Conservation (phyloP, 2,329 filamentous ascomycete species). For the Ascochyta rabiei region DNA sequence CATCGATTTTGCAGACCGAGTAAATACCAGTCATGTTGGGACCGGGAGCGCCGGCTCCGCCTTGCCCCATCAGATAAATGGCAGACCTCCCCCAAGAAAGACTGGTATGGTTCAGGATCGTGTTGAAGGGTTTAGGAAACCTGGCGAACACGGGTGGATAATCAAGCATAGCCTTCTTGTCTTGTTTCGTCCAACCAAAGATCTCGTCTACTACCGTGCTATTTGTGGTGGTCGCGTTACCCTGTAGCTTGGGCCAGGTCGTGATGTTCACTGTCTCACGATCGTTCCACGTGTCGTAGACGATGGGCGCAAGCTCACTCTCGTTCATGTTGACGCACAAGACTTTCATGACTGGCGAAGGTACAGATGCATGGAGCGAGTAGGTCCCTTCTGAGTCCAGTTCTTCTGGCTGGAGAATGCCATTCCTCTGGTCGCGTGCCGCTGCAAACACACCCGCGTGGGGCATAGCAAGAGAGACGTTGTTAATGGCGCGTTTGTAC, state of each 20-base stretch:
- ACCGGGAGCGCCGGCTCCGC: slow-evolving; percentile 26
- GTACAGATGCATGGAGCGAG: slow-evolving; percentile 69
- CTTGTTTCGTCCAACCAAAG: slow-evolving; percentile 68
- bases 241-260: slow-evolving; percentile 23
- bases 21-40: slow-evolving; percentile 51
- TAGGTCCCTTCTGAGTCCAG: slow-evolving; percentile 71
- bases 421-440: slow-evolving; percentile 65
- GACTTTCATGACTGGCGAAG: slow-evolving; percentile 73
- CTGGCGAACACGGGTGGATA: slow-evolving; percentile 52
- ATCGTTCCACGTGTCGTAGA: slow-evolving; percentile 67
- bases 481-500: slow-evolving; percentile 69
- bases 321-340: slow-evolving; percentile 70
- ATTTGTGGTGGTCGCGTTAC: slow-evolving; percentile 35
- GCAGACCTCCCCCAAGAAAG: slow-evolving; percentile 54
- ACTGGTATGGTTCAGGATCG: slow-evolving; percentile 52
- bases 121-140: slow-evolving; percentile 68
- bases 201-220: slow-evolving; percentile 68
- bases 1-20: slow-evolving; percentile 71
- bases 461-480: slow-evolving; percentile 78
- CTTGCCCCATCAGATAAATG: slow-evolving; percentile 67
- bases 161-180: slow-evolving; percentile 59
- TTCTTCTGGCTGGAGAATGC: slow-evolving; percentile 70
- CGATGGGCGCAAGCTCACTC: slow-evolving; percentile 66
- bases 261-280: slow-evolving; percentile 27
- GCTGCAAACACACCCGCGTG: slow-evolving; percentile 73